Evolutionary conservation across 108 stramenopile species (phyloP).

Genomic region (Cylindrotheca fusiformis): DNA sequence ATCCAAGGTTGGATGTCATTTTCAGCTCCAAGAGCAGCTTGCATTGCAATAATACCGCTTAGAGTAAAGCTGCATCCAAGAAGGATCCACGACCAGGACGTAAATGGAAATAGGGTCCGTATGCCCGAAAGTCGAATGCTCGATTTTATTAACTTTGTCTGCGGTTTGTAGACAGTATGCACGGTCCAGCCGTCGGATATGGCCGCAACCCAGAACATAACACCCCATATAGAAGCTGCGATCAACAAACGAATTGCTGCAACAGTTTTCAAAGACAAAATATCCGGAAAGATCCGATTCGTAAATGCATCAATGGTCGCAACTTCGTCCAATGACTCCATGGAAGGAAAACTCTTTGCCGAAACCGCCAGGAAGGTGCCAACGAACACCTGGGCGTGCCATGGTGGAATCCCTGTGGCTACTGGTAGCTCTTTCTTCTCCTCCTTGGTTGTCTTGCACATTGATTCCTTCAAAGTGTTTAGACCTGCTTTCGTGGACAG

Average conservation of each 20-base stretch:
- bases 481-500: too few species aligned
- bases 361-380: conserved; percentile 15
- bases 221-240: conserved; percentile 32
- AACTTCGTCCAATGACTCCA: conserved; percentile 47
- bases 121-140: conserved; percentile 9
- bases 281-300: conserved; percentile 39
- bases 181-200: conserved; percentile 17
- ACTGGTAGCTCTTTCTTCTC: background rate
- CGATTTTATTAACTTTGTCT: conserved; percentile 21
- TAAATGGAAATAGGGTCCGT: conserved; percentile 61
- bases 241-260: conserved; percentile 46
- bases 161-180: conserved; percentile 19
- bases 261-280: conserved; percentile 39
- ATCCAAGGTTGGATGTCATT: conserved; percentile 26
- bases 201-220: conserved; percentile 26
- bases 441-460: background rate
- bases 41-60: conserved; percentile 45
- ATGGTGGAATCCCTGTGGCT: conserved; percentile 24
- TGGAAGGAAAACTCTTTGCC: conserved; percentile 42
- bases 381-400: conserved; percentile 48
- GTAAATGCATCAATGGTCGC: conserved; percentile 63
- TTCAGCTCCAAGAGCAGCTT: background rate
- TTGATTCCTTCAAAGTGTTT: too few species aligned
- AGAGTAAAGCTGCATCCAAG: conserved; percentile 60
- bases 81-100: conserved; percentile 70